Percentiles rank a stretch among this genome's conserved stretches.
Evolutionary conservation across 2,329 filamentous ascomycete species (phyloP).

Genomic region (Beauveria varroae): DNA sequence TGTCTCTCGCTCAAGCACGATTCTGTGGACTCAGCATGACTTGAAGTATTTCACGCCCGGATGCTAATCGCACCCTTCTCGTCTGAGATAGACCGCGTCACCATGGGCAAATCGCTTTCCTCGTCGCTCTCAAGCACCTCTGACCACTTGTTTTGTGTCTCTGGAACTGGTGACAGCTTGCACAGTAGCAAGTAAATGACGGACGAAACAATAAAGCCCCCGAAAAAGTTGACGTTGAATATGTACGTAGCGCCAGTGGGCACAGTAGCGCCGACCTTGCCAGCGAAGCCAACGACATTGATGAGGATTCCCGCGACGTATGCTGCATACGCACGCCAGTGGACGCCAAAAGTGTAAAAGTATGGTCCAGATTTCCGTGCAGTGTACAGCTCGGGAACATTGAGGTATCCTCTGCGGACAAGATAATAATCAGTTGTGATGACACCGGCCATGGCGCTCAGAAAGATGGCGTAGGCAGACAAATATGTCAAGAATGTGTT

Average conservation of each 20-base stretch:
- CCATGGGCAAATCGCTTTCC: not conserved
- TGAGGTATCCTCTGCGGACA: constrained; percentile 73
- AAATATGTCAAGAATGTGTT: constrained; percentile 91
- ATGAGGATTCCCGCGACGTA: constrained; percentile 79
- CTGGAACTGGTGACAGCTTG: constrained; percentile 62
- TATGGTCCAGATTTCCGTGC: constrained; percentile 61
- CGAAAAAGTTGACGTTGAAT: constrained; percentile 88
- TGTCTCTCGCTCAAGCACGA: not conserved
- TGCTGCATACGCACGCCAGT: constrained; percentile 77
- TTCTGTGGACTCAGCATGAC: not conserved
- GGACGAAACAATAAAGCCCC: constrained; percentile 66
- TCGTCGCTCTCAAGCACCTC: constrained; percentile 44
- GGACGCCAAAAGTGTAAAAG: constrained; percentile 64
- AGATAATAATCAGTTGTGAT: constrained; percentile 84
- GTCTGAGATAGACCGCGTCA: not conserved
- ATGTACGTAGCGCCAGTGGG: constrained; percentile 76
- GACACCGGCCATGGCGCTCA: constrained; percentile 87
- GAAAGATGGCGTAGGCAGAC: constrained; percentile 84
- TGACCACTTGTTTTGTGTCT: constrained; percentile 67
- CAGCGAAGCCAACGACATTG: constrained; percentile 87
- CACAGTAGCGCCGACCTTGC: constrained; percentile 65
- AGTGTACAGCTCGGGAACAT: constrained; percentile 73
- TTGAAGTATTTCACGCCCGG: not conserved
- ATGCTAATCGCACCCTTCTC: not conserved
- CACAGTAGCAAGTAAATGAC: constrained; percentile 64